A percentile compares a stretch with the other conserved stretches of the same genome.
phyloP scores from a whole-genome alignment of 1,284 basidiomycete species.

The Puccinia triticina region DNA sequence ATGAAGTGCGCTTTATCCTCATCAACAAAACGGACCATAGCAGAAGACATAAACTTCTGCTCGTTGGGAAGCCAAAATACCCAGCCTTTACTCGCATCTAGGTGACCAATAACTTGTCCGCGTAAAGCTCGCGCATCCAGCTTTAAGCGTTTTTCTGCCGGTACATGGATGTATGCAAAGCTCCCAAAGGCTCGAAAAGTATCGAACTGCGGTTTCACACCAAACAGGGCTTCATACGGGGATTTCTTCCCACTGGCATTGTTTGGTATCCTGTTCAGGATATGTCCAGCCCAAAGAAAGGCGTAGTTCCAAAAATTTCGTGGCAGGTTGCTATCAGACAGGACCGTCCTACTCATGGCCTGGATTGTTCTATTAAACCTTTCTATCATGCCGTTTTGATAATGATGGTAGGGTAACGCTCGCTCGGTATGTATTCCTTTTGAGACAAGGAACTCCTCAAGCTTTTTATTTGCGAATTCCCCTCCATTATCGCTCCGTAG shows the following conservation, averaged over 20 bases:
- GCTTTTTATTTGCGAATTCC: neutral
- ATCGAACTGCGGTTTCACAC: neutral
- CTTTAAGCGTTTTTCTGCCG: neutral
- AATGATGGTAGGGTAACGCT: constrained; percentile 20
- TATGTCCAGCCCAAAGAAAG: constrained; percentile 4
- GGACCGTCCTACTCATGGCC: neutral
- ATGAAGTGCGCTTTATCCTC: neutral
- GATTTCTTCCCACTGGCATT: neutral
- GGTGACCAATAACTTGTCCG: neutral
- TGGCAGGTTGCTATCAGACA: neutral
- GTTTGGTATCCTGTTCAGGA: constrained; percentile 28
- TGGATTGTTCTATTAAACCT: neutral
- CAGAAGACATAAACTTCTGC: neutral
- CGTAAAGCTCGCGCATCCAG: neutral
- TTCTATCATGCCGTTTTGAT: constrained; percentile 26
- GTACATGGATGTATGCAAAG: constrained; percentile 20
- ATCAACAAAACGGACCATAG: neutral
- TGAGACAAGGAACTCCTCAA: neutral
- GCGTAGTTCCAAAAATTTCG: constrained; percentile 16
- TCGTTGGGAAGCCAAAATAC: neutral
- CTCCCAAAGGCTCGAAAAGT: neutral
- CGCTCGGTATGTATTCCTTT: neutral
- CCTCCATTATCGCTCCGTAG: constrained; percentile 27
- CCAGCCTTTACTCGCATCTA: constrained; percentile 9
- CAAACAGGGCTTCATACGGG: constrained; percentile 7